These are phyloP conservation scores for Pyracantha coccinea DNA, from an alignment of 331 rosid species.

Conservation along the genomic window DNA sequence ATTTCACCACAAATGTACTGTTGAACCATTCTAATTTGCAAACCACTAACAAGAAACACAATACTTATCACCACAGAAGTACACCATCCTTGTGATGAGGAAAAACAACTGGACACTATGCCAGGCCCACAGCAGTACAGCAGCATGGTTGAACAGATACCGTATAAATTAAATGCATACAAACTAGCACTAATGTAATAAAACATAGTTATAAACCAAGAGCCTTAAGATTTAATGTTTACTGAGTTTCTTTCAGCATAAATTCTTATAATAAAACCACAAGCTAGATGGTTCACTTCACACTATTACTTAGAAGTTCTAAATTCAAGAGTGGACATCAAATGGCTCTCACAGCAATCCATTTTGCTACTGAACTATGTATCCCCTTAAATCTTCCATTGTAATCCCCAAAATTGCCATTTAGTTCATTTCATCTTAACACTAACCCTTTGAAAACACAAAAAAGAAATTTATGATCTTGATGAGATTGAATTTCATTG, in stretches of 20 bases:
- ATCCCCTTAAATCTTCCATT: neutral
- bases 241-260: neutral
- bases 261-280: neutral
- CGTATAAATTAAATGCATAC: neutral
- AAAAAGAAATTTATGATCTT: neutral
- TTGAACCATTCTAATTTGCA: neutral
- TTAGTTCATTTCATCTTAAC: neutral
- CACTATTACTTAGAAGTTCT: neutral
- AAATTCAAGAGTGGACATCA: neutral
- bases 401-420: neutral
- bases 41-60: neutral
- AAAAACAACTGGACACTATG: neutral
- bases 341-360: neutral
- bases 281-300: neutral
- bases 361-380: neutral
- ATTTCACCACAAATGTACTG: neutral
- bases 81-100: neutral
- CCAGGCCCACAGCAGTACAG: neutral
- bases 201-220: neutral
- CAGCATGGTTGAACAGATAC: neutral
- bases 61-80: neutral
- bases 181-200: neutral
- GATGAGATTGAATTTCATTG: neutral
- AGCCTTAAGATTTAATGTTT: neutral
- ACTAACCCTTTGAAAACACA: neutral